These are phyloP conservation scores for Tetrapyrgos nigripes DNA, from an alignment of 1,284 basidiomycete genomes.

Conservation along the genomic window DNA sequence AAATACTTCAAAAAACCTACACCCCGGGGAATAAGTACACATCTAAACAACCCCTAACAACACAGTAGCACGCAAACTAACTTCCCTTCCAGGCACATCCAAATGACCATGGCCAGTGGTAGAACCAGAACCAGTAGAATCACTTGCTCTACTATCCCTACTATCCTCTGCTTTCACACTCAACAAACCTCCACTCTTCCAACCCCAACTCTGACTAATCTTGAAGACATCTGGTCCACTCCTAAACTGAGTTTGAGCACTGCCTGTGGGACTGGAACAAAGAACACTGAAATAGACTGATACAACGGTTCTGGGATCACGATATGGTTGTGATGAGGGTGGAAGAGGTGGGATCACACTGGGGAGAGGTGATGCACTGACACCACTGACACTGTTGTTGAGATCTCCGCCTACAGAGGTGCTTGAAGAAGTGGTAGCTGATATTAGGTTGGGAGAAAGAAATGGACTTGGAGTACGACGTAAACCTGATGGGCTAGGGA, in stretches of 20 bases:
- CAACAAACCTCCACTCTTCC: conserved; percentile 74
- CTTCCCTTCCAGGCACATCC: conserved; percentile 43
- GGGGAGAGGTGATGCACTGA: conserved; percentile 2
- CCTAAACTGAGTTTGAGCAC: conserved; percentile 83
- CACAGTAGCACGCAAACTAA: conserved; percentile 77
- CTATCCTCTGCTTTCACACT: conserved; percentile 50
- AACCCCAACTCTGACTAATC: conserved; percentile 82
- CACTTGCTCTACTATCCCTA: conserved; percentile 29
- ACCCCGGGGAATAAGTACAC: too few species aligned
- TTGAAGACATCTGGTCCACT: conserved; percentile 89
- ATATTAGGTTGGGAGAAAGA: neutral
- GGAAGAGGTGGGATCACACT: conserved; percentile 8
- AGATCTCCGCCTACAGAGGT: neutral
- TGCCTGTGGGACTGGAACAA: conserved; percentile 83
- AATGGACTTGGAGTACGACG: neutral
- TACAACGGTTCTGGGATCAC: conserved; percentile 73
- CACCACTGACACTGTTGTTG: neutral
- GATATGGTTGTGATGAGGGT: conserved; percentile 55
- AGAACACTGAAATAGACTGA: conserved; percentile 85
- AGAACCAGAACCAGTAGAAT: conserved; percentile 25
- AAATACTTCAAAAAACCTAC: too few species aligned
- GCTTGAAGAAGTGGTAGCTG: neutral
- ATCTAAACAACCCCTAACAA: conserved; percentile 72
- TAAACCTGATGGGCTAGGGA: conserved; percentile 13
- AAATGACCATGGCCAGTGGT: conserved; percentile 18